Evolutionary conservation across 495 filamentous ascomycete genomes (phyloP), one percentile per base, ranked within the genome.

Genomic region (Penicillium alfredii): DNA sequence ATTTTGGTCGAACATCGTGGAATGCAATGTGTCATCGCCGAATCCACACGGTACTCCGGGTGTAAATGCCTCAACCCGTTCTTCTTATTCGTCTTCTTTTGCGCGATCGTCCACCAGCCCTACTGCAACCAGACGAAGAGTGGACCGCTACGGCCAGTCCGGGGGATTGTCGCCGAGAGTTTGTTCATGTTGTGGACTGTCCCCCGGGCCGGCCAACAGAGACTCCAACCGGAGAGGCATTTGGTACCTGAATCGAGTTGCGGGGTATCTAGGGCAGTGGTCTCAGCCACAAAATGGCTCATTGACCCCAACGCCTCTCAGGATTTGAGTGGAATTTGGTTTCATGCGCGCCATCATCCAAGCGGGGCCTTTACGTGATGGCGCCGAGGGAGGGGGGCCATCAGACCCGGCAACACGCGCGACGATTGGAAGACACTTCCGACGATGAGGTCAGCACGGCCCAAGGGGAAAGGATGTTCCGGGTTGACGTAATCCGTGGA

Each of bases 291-390:
- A n/a, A n/a, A n/a, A n/a, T n/a, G n/a, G n/a, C n/a, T n/a, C n/a
- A n/a, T n/a, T n/a, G n/a, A 38, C 23, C 35, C 13, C 10, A 27
- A 13, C 6, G 25, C 41, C 45, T 41, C 31, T 44, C 35, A 23
- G 18, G 7, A n/a, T 12, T 32, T 14, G 26, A 26, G 31, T n/a
- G 23, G 23, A 25, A 25, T 8, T 25, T 25, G 19, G 35, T 34
- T 40, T 36, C 32, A 36, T 36, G 38, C 33, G 18, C 33, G 31
- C 16, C 15, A 16, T 23, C 26, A 13, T 26, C 15, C 24, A 27
- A 25, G 49, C 50, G 50, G 53, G 49, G 43, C n/a, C 36, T 33
- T 53, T 56, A 56, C 53, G 50, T 56, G 46, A 53, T 56, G 8
- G 30, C 42, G 30, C n/a, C n/a, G n/a, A n/a, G n/a, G n/a, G n/a